phyloP scores from a whole-genome alignment of 2,329 filamentous ascomycete species.

The Chrysoporthe cubensis region DNA sequence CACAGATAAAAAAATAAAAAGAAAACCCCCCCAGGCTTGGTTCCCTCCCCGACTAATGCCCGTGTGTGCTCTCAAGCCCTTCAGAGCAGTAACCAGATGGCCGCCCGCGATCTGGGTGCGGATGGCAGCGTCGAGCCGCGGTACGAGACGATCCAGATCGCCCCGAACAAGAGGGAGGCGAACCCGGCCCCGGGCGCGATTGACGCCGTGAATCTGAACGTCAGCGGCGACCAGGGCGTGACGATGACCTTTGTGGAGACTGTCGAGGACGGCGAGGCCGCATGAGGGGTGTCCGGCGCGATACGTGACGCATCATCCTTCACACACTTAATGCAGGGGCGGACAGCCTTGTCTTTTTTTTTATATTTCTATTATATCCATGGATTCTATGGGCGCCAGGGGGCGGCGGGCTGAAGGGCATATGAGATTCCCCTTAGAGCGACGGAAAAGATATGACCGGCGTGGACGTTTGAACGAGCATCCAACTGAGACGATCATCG shows the following conservation, averaged over 20 bases:
- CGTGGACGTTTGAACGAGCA: background rate
- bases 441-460: background rate
- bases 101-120: slow-evolving; percentile 22
- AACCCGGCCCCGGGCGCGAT: slow-evolving; percentile 36
- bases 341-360: background rate
- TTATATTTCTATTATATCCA: background rate
- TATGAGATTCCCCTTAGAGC: background rate
- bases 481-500: background rate
- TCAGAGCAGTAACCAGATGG: slow-evolving; percentile 32
- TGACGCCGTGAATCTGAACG: slow-evolving; percentile 50
- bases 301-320: background rate
- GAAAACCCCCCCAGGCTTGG: too few species aligned
- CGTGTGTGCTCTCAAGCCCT: slow-evolving; percentile 32
- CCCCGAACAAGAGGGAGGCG: slow-evolving; percentile 25
- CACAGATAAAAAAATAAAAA: slow-evolving; percentile 3
- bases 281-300: background rate
- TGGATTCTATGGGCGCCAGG: background rate
- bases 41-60: slow-evolving; percentile 8
- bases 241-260: slow-evolving; percentile 53
- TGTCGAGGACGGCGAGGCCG: slow-evolving; percentile 38
- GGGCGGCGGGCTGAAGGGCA: background rate
- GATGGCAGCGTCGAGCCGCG: slow-evolving; percentile 24
- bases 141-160: slow-evolving; percentile 26
- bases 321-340: background rate
- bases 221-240: slow-evolving; percentile 47